phyloP scores from a whole-genome alignment of 192 early-diverging fungal genomes.

The Coemansia reversa region DNA sequence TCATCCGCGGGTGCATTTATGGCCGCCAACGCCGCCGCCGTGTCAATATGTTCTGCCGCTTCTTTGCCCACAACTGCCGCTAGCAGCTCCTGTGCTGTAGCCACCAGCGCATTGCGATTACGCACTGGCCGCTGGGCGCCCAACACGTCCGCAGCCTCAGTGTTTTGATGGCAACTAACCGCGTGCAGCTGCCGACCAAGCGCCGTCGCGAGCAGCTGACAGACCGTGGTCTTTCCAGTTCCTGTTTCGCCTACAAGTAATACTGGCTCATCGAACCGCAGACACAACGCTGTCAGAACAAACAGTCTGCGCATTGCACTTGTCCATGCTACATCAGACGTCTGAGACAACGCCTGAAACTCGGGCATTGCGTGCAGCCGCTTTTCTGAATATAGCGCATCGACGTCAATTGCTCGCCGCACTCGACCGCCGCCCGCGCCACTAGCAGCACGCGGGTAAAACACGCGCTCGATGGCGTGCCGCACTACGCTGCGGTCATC shows the following conservation, averaged over 20 bases:
- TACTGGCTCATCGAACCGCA: conserved; percentile 84
- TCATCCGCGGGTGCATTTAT: conserved; percentile 18
- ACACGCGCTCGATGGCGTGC: conserved; percentile 79
- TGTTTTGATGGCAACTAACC: conserved; percentile 96
- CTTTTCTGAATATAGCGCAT: conserved; percentile 29
- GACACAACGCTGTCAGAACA: conserved; percentile 76
- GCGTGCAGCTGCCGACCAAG: conserved; percentile 67
- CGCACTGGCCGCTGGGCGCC: conserved; percentile 92
- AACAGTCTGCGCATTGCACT: conserved; percentile 90
- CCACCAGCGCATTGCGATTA: conserved; percentile 60
- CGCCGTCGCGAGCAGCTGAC: conserved; percentile 83
- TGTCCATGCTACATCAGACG: conserved; percentile 76
- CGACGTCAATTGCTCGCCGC: conserved; percentile 24
- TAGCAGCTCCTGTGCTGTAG: conserved; percentile 54
- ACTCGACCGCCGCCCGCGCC: neutral
- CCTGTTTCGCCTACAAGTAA: conserved; percentile 97
- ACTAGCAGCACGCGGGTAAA: conserved; percentile 67
- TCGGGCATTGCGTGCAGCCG: conserved; percentile 42
- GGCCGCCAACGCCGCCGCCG: conserved; percentile 18
- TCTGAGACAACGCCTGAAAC: conserved; percentile 30
- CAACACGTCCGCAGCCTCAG: conserved; percentile 91
- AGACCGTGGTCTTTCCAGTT: conserved; percentile 97
- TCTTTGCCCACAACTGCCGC: conserved; percentile 3
- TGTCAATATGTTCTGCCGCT: conserved; percentile 7
- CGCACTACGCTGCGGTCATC: conserved; percentile 82